Evolutionary conservation across 2,329 filamentous ascomycete genomes (phyloP).

Genomic region (Aschersonia sp.): DNA sequence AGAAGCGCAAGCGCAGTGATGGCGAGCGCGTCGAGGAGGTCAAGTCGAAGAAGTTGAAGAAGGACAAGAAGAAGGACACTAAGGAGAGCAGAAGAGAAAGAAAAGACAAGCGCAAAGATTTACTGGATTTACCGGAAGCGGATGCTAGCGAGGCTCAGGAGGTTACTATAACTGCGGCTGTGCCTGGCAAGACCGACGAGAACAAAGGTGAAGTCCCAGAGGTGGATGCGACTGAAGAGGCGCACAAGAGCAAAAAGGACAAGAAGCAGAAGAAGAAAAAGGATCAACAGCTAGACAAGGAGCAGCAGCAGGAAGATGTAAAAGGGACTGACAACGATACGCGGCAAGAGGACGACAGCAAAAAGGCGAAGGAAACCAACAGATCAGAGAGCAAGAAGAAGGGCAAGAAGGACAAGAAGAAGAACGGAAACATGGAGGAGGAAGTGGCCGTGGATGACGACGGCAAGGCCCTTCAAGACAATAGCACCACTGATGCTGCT

Average conservation of each 20-base stretch:
- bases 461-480: too few relatives aligned
- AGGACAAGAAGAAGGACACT: slow-evolving; percentile 18
- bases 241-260: slow-evolving; percentile 6
- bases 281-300: slow-evolving; percentile 10
- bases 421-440: too few relatives aligned
- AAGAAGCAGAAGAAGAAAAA: slow-evolving; percentile 18
- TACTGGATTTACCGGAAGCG: slow-evolving; percentile 20
- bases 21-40: slow-evolving; percentile 10
- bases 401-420: slow-evolving; percentile 7
- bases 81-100: slow-evolving; percentile 27
- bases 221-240: slow-evolving; percentile 5
- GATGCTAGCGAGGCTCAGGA: slow-evolving; percentile 12
- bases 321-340: slow-evolving; percentile 3
- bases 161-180: slow-evolving; percentile 6
- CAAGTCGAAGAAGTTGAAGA: slow-evolving; percentile 16
- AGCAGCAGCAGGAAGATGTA: slow-evolving; percentile 3
- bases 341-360: slow-evolving; percentile 2
- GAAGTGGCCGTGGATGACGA: too few relatives aligned
- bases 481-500: too few relatives aligned
- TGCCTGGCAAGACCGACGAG: slow-evolving; percentile 2
- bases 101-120: slow-evolving; percentile 24
- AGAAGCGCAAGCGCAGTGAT: slow-evolving; percentile 21
- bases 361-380: neutral
- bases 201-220: slow-evolving; percentile 3
- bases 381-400: slow-evolving; percentile 3